Evolutionary conservation across 805 yeast species (phyloP).

Genomic region (Tetrapisispora fleetii): DNA sequence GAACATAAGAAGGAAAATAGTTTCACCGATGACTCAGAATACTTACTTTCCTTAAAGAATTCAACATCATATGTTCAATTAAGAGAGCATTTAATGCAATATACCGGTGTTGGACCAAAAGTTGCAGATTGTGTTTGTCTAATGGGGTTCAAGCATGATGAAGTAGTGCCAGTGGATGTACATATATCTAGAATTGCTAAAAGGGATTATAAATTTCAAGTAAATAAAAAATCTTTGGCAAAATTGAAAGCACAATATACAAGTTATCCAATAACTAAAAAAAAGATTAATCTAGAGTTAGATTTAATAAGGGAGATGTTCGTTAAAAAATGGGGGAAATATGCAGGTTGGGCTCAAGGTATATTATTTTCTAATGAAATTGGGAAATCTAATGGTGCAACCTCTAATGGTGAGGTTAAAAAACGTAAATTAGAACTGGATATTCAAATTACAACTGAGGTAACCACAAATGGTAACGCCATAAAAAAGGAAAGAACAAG

Average conservation of each 20-base stretch:
- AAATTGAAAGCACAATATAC: constrained; percentile 21
- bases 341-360: constrained; percentile 99
- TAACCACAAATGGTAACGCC: neutral
- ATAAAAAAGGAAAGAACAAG: neutral
- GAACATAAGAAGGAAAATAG: constrained; percentile 21
- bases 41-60: constrained; percentile 29
- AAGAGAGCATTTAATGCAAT: constrained; percentile 40
- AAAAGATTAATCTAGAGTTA: constrained; percentile 27
- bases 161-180: constrained; percentile 89
- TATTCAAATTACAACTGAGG: neutral
- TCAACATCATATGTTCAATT: constrained; percentile 33
- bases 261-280: constrained; percentile 20
- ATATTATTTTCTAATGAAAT: constrained; percentile 82
- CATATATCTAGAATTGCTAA: constrained; percentile 87
- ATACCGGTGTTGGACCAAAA: constrained; percentile 91
- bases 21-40: constrained; percentile 25
- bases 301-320: constrained; percentile 50
- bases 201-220: constrained; percentile 56
- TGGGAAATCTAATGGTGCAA: constrained; percentile 62
- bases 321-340: constrained; percentile 67
- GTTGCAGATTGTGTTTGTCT: constrained; percentile 95
- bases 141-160: constrained; percentile 57
- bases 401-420: constrained; percentile 24
- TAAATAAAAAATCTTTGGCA: constrained; percentile 25
- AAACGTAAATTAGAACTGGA: constrained; percentile 12